Evolutionary conservation across 2,329 filamentous ascomycete species (phyloP), one percentile per base, ranked within the genome.

Genomic region (Fusarium sp.): DNA sequence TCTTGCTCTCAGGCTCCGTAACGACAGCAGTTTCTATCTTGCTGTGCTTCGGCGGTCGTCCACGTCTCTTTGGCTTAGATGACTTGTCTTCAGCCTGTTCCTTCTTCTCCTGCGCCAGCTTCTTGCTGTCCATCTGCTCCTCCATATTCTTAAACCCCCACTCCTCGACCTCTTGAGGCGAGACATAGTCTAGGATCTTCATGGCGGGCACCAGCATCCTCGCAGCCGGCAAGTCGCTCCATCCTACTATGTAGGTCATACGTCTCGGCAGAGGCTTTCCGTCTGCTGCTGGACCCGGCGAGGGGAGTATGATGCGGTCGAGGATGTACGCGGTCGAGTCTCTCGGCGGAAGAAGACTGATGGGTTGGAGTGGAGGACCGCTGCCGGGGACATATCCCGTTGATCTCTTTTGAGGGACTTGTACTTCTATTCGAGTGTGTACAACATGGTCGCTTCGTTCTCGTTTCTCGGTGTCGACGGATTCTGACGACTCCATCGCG

Each of bases 301-400:
- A 79, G 38, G 84, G 81, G 0, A 86, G 77, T 7, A 87, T 77
- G 31, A 85, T 80, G 69, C 85, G 83, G 51, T 85, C 83, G 65
- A 85, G 74, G 42, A 90, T 90, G 71, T 84, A 87, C n/a, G 85
- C 87, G 8, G 83, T 83, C 44, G 83, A 82, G 69, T 89, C 84
- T 73, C 81, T 76, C 1, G 79, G 74, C 3, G 83, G 86, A 3
- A 83, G 75, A 6, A 89, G 76, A n/a, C 80, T 74, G 14, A 88
- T 77, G 9, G 81, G 82, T 4, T 81, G 81, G 2, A 84, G 76
- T 0, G 82, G 79, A 0, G 86, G 86, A 0, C 84, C 83, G 7
- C 81, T 81, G 34, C 83, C 83, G 3, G 81, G 81, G 1, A 79
- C 74, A 70, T 87, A 87, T 11, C 73, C 72, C 18, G 55, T 68